Conservation (phyloP, 2,329 filamentous ascomycete genomes). For the Monosporascus sp. region DNA sequence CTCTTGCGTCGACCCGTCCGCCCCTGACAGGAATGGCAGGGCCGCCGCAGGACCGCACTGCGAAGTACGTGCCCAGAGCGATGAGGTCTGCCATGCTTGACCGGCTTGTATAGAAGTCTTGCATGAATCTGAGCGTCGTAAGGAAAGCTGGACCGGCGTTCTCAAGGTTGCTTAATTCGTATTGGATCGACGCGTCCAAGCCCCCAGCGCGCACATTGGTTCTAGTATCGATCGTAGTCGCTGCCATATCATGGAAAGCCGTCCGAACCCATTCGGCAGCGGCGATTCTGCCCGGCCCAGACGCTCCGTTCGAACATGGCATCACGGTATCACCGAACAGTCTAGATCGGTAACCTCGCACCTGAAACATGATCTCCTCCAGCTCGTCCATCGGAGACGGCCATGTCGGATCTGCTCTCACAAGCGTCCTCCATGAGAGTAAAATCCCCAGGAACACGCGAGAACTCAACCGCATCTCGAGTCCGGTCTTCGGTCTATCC, state of each 20-base stretch:
- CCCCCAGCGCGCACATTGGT: slow-evolving; percentile 37
- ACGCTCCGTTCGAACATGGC: slow-evolving; percentile 49
- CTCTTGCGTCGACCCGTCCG: slow-evolving; percentile 49
- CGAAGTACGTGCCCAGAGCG: slow-evolving; percentile 51
- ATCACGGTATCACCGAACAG: slow-evolving; percentile 52
- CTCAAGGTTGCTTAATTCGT: slow-evolving; percentile 49
- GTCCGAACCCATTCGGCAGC: slow-evolving; percentile 58
- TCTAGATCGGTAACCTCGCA: slow-evolving; percentile 46
- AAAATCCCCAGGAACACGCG: slow-evolving; percentile 26
- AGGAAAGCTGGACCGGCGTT: slow-evolving; percentile 51
- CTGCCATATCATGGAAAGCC: slow-evolving; percentile 58
- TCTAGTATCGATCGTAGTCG: slow-evolving; percentile 40
- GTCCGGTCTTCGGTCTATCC: not conserved
- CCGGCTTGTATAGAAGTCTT: slow-evolving; percentile 44
- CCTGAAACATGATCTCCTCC: slow-evolving; percentile 59
- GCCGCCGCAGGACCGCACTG: slow-evolving; percentile 54
- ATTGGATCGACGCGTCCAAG: slow-evolving; percentile 55
- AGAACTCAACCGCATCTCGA: slow-evolving; percentile 23
- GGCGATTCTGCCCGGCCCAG: slow-evolving; percentile 49
- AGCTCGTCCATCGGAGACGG: slow-evolving; percentile 54
- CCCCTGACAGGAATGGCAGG: slow-evolving; percentile 46
- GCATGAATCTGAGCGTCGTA: slow-evolving; percentile 48
- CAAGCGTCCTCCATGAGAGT: slow-evolving; percentile 29
- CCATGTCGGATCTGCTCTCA: slow-evolving; percentile 51
- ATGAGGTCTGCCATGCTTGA: slow-evolving; percentile 53